Base-by-base conservation (phyloP, 2,329 filamentous ascomycete species). In the Fusarium mundagurra region DNA sequence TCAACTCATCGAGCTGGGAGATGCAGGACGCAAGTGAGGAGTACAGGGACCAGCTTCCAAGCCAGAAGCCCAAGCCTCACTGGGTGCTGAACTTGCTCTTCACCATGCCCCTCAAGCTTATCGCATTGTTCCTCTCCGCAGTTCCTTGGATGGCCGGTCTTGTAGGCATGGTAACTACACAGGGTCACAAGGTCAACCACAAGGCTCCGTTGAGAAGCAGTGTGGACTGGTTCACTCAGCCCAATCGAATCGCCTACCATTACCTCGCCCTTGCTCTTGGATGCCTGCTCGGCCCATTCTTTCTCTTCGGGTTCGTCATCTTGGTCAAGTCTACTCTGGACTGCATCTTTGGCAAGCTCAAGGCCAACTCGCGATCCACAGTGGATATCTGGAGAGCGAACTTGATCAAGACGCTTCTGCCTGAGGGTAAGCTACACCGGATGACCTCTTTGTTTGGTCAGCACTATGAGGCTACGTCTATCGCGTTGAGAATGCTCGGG, bases 1-100 rank as follows among this genome's bases (percentile, higher is more conserved):
- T 68, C 45, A 68, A 68, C 24, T 61, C 63, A 4, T 68, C 65
- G 0, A 68, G 39, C 8, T 68, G 65, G 65, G 65, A 68, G 45
- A 68, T 68, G 45, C 45, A 68, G 0, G 65, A 62, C 5, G 53
- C 65, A 0, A 68, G 24, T 1, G 65, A 68, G 18, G 65, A 68
- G 22, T 68, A 68, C 12, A 43, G 64, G 0, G 64, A 62, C 2
- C 65, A 68, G 6, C 65, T 68, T 3, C 65, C 64, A 38, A 68
- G 65, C 9, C 16, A 61, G 22, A 61, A 41, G 8, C 43, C 44
- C 9, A 36, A 24, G 2, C 45, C 45, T 13, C 65, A 68, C 3
- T 68, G 64, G 65, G 17, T 47, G 17, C 20, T 68, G 16, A 18
- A 20, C 6, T 2, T 24, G 0, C 39, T 68, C 1, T 47, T 68